A percentile compares a stretch with the other conserved stretches of the same genome.
Conservation (phyloP, 2,329 filamentous ascomycete genomes). For the Diplodia scrobiculata region DNA sequence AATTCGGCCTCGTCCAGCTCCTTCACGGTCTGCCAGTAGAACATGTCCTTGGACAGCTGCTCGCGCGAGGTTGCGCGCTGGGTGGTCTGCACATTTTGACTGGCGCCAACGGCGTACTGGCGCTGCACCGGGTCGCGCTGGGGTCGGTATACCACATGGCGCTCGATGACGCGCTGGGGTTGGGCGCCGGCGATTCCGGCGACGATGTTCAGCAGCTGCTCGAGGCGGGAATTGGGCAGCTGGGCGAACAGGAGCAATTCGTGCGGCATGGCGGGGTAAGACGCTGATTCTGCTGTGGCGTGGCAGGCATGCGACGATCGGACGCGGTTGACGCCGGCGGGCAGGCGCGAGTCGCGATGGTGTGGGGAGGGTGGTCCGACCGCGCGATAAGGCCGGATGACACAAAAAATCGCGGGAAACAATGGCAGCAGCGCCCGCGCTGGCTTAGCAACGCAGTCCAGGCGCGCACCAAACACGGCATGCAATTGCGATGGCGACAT, state of each 20-base stretch:
- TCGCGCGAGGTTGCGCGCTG: slow-evolving; percentile 32
- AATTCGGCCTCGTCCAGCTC: slow-evolving; percentile 45
- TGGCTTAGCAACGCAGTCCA: slow-evolving; percentile 16
- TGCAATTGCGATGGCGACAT: slow-evolving; percentile 18
- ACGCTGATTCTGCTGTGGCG: slow-evolving; percentile 3
- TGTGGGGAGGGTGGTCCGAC: slow-evolving; percentile 20
- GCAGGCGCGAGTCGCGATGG: slow-evolving; percentile 16
- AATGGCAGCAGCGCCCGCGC: neutral
- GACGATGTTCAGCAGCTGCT: slow-evolving; percentile 63
- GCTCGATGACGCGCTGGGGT: slow-evolving; percentile 57
- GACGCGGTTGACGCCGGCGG: slow-evolving; percentile 22
- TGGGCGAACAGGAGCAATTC: slow-evolving; percentile 64
- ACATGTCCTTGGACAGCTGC: slow-evolving; percentile 51
- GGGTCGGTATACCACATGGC: slow-evolving; percentile 62
- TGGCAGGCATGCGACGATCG: slow-evolving; percentile 15
- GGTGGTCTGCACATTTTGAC: slow-evolving; percentile 40
- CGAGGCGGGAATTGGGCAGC: slow-evolving; percentile 59
- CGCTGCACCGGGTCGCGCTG: slow-evolving; percentile 50
- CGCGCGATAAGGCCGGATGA: slow-evolving; percentile 27
- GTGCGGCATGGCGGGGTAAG: slow-evolving; percentile 46
- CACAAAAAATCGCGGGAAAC: slow-evolving; percentile 20
- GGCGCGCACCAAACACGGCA: slow-evolving; percentile 8
- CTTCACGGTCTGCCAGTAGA: slow-evolving; percentile 57
- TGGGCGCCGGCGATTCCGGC: slow-evolving; percentile 64
- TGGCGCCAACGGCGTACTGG: slow-evolving; percentile 43